Conservation (phyloP, 495 filamentous ascomycete species). For the Aspergillus baeticus region DNA sequence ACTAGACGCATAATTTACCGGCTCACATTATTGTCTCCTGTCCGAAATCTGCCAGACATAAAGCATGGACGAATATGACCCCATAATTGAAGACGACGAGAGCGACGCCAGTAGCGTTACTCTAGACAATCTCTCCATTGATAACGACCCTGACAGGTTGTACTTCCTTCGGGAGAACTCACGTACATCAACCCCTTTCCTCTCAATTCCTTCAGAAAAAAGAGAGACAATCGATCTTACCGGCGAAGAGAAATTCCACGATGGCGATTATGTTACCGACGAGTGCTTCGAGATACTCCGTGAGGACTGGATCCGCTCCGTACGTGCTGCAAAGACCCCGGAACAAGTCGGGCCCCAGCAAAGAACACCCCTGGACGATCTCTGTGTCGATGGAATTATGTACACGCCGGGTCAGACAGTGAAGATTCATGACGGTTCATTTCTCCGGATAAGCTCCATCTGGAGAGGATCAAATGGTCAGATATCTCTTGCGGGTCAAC, state of each 20-base stretch:
- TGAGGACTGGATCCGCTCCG: conserved; percentile 1
- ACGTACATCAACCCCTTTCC: background rate
- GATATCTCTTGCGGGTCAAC: conserved; percentile 22
- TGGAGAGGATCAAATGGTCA: conserved; percentile 3
- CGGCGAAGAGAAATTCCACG: conserved; percentile 1
- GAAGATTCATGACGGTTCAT: conserved; percentile 20
- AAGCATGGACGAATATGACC: background rate
- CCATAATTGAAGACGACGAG: background rate
- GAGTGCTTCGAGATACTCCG: conserved; percentile 18
- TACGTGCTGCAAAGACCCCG: background rate
- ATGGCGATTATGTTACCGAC: conserved; percentile 26
- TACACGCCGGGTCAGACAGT: conserved; percentile 23
- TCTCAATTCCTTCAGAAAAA: background rate
- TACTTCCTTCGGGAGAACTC: conserved; percentile 8
- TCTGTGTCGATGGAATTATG: conserved; percentile 21
- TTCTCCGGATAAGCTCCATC: conserved; percentile 20
- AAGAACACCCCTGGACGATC: background rate
- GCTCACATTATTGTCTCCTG: too few species aligned
- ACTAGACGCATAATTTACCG: too few species aligned
- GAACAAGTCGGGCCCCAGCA: background rate
- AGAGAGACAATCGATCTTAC: conserved; percentile 15
- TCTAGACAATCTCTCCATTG: conserved; percentile 10
- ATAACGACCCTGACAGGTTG: conserved; percentile 16
- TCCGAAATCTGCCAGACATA: too few species aligned
- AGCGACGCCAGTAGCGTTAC: conserved; percentile 14